Evolutionary conservation across 257 asterid species (phyloP).

Genomic region (Lavandula angustifolia): DNA sequence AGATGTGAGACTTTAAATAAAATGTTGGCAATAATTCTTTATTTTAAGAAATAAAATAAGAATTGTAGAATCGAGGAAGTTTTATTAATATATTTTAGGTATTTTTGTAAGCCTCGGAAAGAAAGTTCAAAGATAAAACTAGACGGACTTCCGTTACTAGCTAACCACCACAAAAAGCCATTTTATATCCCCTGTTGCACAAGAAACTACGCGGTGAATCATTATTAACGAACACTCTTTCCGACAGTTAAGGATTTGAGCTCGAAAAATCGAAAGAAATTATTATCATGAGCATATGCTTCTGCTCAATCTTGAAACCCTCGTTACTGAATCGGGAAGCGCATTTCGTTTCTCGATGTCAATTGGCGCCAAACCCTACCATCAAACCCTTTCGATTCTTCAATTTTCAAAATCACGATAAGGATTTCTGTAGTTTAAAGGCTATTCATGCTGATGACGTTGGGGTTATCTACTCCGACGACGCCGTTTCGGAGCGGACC

Average conservation of each 20-base stretch:
- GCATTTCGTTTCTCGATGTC: conserved; percentile 37
- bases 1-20: too few relatives aligned
- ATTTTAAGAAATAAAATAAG: too few relatives aligned
- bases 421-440: conserved; percentile 23
- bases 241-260: background rate
- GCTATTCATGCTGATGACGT: conserved; percentile 53
- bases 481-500: conserved; percentile 49
- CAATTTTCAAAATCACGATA: conserved; percentile 27
- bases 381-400: conserved; percentile 35
- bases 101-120: too few relatives aligned
- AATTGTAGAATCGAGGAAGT: too few relatives aligned
- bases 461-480: conserved; percentile 62
- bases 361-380: conserved; percentile 48
- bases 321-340: conserved; percentile 38
- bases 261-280: background rate
- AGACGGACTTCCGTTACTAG: too few relatives aligned
- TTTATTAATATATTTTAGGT: too few relatives aligned
- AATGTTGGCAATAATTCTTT: too few relatives aligned
- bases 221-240: too few relatives aligned
- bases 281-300: conserved; percentile 54
- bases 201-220: too few relatives aligned
- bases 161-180: too few relatives aligned
- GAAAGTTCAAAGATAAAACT: too few relatives aligned
- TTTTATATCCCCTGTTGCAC: too few relatives aligned
- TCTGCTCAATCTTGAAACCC: conserved; percentile 60